Evolutionary conservation across 1,284 basidiomycete genomes (phyloP).

Genomic region (Trichosporon faecale): DNA sequence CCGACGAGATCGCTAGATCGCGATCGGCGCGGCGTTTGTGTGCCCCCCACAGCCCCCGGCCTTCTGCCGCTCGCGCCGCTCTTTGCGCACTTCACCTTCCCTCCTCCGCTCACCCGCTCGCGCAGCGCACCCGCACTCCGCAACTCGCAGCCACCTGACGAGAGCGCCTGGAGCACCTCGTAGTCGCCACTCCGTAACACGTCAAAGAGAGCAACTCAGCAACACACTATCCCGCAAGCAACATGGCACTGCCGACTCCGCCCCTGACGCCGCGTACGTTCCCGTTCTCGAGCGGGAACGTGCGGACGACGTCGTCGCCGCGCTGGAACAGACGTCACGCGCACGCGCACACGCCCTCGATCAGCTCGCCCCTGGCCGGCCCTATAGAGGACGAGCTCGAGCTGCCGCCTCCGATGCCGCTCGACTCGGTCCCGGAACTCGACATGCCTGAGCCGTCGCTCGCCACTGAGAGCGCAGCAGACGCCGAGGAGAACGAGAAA

Average conservation of each 20-base stretch:
- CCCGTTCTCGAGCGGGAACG: conserved; percentile 10
- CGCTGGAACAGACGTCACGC: conserved; percentile 9
- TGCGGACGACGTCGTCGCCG: conserved; percentile 2
- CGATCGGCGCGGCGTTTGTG: conserved; percentile 4
- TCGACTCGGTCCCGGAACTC: conserved; percentile 21
- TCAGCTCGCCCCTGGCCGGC: conserved; percentile 13
- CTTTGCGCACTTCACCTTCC: background rate
- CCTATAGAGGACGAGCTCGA: conserved; percentile 16
- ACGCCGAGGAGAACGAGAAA: conserved; percentile 7
- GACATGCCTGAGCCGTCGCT: conserved; percentile 18
- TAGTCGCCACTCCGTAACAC: background rate
- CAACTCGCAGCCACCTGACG: conserved; percentile 4
- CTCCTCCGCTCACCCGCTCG: background rate
- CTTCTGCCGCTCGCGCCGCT: background rate
- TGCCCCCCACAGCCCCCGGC: background rate
- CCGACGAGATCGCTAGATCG: background rate
- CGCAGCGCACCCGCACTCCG: background rate
- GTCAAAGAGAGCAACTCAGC: background rate
- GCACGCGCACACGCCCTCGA: background rate
- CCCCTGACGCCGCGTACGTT: conserved; percentile 37
- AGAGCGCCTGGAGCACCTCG: background rate
- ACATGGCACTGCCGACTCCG: conserved; percentile 31
- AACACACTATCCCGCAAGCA: background rate
- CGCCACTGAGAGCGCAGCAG: background rate
- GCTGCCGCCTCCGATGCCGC: conserved; percentile 20